Evolutionary conservation across 169 alveolate genomes (phyloP).

Genomic region (Cryptosporidium andersoni): DNA sequence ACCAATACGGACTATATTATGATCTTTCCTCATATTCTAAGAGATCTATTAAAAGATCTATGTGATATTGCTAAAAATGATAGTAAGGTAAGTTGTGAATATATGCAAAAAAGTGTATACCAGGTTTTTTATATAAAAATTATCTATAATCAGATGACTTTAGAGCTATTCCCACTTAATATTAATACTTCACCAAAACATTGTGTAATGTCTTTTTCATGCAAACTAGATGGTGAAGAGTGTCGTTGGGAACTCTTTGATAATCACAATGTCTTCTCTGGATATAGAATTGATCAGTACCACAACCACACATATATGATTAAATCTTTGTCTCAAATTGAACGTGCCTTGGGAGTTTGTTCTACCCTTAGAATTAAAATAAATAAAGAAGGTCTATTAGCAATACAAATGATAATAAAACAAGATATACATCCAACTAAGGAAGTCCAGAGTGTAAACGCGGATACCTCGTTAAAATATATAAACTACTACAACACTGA

Average conservation of each 20-base stretch:
- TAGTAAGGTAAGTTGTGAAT: slow-evolving; percentile 37
- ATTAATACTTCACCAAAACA: neutral
- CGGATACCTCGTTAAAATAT: neutral
- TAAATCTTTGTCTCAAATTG: slow-evolving; percentile 47
- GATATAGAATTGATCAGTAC: slow-evolving; percentile 5
- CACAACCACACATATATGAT: slow-evolving; percentile 15
- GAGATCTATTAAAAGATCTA: slow-evolving; percentile 52
- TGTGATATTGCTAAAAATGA: slow-evolving; percentile 53
- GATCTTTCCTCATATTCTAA: slow-evolving; percentile 41
- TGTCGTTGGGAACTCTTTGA: slow-evolving; percentile 68
- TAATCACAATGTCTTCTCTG: slow-evolving; percentile 51
- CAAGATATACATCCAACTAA: neutral
- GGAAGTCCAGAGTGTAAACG: neutral
- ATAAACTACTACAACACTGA: slow-evolving; percentile 28
- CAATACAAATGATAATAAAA: slow-evolving; percentile 42
- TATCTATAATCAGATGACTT: slow-evolving; percentile 14
- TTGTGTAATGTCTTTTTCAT: slow-evolving; percentile 55
- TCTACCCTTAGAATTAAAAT: slow-evolving; percentile 23
- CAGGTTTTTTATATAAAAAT: too few species aligned
- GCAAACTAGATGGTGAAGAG: slow-evolving; percentile 59
- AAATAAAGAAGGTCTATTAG: slow-evolving; percentile 16
- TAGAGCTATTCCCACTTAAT: slow-evolving; percentile 16
- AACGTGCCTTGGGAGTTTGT: slow-evolving; percentile 32
- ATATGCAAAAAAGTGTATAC: too few species aligned
- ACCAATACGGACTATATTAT: slow-evolving; percentile 23